phyloP scores from a whole-genome alignment of 73 alveolate species.

The Blepharisma stoltei region DNA sequence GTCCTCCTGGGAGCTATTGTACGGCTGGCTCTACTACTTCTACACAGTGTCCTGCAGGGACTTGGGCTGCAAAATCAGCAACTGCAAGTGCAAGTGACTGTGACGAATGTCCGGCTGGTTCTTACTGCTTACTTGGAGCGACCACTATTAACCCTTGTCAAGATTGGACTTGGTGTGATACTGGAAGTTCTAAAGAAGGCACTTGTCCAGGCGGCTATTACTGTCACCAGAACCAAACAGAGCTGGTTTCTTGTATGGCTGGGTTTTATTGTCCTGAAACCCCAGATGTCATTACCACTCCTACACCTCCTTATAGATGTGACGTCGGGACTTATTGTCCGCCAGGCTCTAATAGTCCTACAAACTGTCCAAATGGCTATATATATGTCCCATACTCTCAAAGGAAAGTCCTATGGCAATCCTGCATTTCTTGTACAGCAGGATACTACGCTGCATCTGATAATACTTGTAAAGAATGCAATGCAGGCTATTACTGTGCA shows the following conservation, averaged over 20 bases:
- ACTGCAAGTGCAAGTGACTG: conserved; percentile 19
- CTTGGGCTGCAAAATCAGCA: conserved; percentile 43
- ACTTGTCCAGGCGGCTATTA: conserved; percentile 23
- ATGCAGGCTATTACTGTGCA: conserved; percentile 54
- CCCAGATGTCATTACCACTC: conserved; percentile 18
- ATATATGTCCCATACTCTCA: conserved; percentile 18
- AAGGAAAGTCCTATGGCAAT: conserved; percentile 26
- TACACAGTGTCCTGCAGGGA: conserved; percentile 67
- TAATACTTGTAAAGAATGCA: conserved; percentile 30
- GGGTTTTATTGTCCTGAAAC: conserved; percentile 47
- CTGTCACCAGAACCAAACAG: conserved; percentile 39
- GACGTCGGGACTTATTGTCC: conserved; percentile 14
- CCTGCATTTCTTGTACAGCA: conserved; percentile 49
- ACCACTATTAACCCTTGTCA: conserved; percentile 47
- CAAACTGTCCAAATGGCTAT: conserved; percentile 49
- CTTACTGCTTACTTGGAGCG: conserved; percentile 59
- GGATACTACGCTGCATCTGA: conserved; percentile 32
- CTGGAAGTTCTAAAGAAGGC: conserved; percentile 41
- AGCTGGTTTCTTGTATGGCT: conserved; percentile 36
- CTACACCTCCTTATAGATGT: conserved; percentile 35
- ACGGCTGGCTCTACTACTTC: conserved; percentile 27
- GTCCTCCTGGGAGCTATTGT: conserved; percentile 63
- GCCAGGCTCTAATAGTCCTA: conserved; percentile 16
- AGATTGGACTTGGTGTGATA: conserved; percentile 40
- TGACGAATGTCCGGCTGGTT: conserved; percentile 69